phyloP scores from a whole-genome alignment of 1,284 basidiomycete species.

The Peniophora sp. region DNA sequence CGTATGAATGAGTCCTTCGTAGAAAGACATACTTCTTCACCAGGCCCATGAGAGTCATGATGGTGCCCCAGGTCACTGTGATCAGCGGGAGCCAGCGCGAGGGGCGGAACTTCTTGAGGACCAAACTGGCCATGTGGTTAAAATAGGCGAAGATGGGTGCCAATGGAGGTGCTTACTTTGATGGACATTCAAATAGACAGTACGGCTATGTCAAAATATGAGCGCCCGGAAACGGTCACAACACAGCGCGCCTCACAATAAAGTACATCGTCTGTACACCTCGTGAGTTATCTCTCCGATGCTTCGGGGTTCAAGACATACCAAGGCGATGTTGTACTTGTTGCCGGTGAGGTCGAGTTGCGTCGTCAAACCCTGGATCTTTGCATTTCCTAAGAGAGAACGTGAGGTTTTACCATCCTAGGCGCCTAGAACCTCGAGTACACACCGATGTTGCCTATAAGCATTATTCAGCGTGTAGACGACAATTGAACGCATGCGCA shows the following conservation, averaged over 20 bases:
- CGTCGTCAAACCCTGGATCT: conserved; percentile 46
- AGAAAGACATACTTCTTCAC: conserved; percentile 42
- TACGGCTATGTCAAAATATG: too few species aligned
- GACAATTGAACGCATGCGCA: background rate
- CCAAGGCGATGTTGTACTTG: conserved; percentile 59
- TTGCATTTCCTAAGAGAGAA: conserved; percentile 48
- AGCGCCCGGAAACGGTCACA: too few species aligned
- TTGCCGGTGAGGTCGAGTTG: conserved; percentile 50
- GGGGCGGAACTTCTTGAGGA: conserved; percentile 25
- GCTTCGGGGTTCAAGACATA: too few species aligned
- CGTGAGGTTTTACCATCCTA: background rate
- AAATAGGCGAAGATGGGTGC: background rate
- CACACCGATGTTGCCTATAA: conserved; percentile 50
- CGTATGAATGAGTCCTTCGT: too few species aligned
- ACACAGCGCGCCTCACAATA: conserved; percentile 33
- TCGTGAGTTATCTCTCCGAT: too few species aligned
- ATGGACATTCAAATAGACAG: conserved; percentile 53
- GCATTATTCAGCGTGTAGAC: background rate
- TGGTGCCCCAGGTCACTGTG: conserved; percentile 12
- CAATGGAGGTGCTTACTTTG: conserved; percentile 34
- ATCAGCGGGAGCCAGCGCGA: conserved; percentile 26
- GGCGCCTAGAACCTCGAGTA: background rate
- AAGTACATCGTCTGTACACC: conserved; percentile 65
- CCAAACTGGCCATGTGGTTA: conserved; percentile 13
- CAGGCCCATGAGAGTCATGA: conserved; percentile 58